A percentile compares a stretch with the other conserved stretches of the same genome.
phyloP scores from a whole-genome alignment of 116 monocot species.

The Posidonia oceanica region DNA sequence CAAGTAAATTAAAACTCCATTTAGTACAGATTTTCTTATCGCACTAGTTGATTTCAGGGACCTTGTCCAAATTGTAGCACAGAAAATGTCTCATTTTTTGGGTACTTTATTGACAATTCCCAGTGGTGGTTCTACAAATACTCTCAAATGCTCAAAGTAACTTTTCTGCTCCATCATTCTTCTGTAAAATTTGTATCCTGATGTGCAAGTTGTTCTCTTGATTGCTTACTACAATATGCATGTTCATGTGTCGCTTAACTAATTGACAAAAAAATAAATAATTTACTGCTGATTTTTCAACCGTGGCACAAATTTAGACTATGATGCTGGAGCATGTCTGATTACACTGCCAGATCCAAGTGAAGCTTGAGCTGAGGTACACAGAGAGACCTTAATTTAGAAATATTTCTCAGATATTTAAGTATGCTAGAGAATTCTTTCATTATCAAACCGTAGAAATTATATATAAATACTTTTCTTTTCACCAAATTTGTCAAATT shows the following conservation, averaged over 20 bases:
- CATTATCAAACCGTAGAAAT: neutral
- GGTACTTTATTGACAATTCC: constrained; percentile 75
- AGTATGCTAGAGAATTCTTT: neutral
- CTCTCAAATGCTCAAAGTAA: constrained; percentile 80
- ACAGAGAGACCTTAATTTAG: neutral
- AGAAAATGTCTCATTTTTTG: constrained; percentile 96
- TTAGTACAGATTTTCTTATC: neutral
- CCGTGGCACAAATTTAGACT: constrained; percentile 54
- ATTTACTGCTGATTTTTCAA: constrained; percentile 19
- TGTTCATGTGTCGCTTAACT: neutral
- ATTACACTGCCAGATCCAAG: constrained; percentile 81
- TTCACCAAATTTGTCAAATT: neutral
- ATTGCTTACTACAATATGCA: no score
- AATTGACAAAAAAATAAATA: neutral
- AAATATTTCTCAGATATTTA: neutral
- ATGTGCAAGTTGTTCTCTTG: neutral
- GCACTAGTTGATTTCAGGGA: constrained; percentile 34
- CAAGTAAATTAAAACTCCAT: no score
- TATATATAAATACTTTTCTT: neutral
- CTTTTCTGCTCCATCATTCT: constrained; percentile 1
- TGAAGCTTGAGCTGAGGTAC: constrained; percentile 25
- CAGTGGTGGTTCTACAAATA: constrained; percentile 72
- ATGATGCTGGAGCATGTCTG: constrained; percentile 48
- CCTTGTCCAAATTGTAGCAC: constrained; percentile 90
- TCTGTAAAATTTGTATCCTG: neutral